phyloP scores from a whole-genome alignment of 352 stramenopile genomes.

The Pythium aristosporum region DNA sequence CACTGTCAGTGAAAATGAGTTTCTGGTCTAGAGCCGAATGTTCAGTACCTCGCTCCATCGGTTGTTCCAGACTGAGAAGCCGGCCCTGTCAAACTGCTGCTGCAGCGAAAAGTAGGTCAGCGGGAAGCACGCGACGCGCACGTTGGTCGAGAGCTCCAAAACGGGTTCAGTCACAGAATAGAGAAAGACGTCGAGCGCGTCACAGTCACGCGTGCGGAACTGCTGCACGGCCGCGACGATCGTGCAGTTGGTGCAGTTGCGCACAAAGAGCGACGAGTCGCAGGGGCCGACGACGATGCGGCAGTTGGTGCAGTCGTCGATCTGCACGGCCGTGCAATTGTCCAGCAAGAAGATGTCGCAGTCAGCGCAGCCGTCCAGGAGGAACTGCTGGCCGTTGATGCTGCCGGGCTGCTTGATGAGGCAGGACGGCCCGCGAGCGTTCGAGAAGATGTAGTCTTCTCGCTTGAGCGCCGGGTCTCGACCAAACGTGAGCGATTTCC shows the following conservation, averaged over 20 bases:
- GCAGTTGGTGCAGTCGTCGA: conserved; percentile 71
- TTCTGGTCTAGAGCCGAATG: neutral
- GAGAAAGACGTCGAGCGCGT: conserved; percentile 57
- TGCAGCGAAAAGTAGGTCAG: conserved; percentile 71
- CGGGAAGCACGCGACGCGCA: conserved; percentile 66
- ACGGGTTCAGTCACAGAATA: conserved; percentile 72
- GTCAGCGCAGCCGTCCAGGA: conserved; percentile 68
- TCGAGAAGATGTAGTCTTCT: conserved; percentile 70
- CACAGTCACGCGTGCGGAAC: conserved; percentile 71
- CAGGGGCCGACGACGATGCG: conserved; percentile 71
- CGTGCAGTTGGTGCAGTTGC: conserved; percentile 62
- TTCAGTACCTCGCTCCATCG: conserved; percentile 69
- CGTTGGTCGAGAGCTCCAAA: conserved; percentile 58
- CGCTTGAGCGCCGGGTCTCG: conserved; percentile 62
- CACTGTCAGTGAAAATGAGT: neutral
- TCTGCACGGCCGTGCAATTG: conserved; percentile 74
- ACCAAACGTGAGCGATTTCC: conserved; percentile 42
- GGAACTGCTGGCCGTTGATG: conserved; percentile 79
- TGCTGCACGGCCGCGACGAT: conserved; percentile 68
- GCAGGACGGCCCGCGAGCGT: conserved; percentile 36
- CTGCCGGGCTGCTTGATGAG: conserved; percentile 57
- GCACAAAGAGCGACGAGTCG: conserved; percentile 67
- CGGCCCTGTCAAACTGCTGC: conserved; percentile 60
- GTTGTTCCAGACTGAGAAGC: conserved; percentile 82
- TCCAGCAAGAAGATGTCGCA: conserved; percentile 81